Evolutionary conservation across 768 basidiomycete genomes (phyloP), one percentile per base, ranked within the genome.

Genomic region (Fistulinella prunicolor): DNA sequence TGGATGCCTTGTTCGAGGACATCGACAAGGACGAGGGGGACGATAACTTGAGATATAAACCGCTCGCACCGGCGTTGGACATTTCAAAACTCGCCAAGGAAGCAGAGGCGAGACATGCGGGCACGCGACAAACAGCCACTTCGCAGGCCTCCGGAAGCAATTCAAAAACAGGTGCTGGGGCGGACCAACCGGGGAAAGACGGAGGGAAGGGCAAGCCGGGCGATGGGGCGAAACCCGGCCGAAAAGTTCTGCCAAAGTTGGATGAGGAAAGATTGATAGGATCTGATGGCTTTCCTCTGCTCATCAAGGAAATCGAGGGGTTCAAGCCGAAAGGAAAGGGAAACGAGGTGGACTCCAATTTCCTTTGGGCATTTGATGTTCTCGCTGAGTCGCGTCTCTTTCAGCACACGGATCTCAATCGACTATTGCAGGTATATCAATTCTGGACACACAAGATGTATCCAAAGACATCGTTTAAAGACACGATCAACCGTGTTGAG

Each of bases 381-480:
- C 21, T 5, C 1, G n/a, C 30, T 58, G 50, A 60, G 34, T 3
- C 3, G 10, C 13, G 37, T 12, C 1, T 46, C 37, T 5, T 10
- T 20, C 43, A 97, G 94, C 75, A 74, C n/a, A 67, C 79, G 42
- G 94, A 99, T 67, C 77, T 99, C 32, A 81, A 81, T 53, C 75
- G 87, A 32, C 70, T 97, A 13, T 72, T 98, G 46, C 81, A 84
- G 52, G 71, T 88, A 29, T 98, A 98, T 63, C 92, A 94, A 60
- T 88, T 93, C 58, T 99, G 96, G 96, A 79, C 92, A 4, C 96
- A 98, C 70, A 80, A 78, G 58, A 75, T 99, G 75, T 94, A 87
- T 62, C 96, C 96, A 5, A 91, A 87, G 60, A 85, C 81, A 4
- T 83, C 86, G 34, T 96, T 98, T 65, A 75, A 76, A 38, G 94